A percentile compares a stretch with the other conserved stretches of the same genome.
Evolutionary conservation across 2,329 filamentous ascomycete genomes (phyloP).

Genomic region (Nannizzia gypsea): DNA sequence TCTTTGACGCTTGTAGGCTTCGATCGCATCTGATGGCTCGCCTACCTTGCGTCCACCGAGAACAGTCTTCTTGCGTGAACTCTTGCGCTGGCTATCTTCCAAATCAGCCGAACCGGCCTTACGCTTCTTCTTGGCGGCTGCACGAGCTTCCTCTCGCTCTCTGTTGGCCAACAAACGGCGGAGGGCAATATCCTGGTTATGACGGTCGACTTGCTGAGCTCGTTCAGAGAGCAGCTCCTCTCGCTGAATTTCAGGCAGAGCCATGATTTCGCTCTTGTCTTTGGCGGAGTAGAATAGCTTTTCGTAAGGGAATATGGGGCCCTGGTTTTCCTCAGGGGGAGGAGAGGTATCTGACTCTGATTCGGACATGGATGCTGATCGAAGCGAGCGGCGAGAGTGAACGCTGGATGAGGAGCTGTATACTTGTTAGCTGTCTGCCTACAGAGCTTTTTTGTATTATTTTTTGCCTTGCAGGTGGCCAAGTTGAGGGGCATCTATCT

Average conservation of each 20-base stretch:
- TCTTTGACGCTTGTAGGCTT: conserved; percentile 52
- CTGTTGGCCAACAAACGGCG: conserved; percentile 62
- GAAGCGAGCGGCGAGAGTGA: conserved; percentile 53
- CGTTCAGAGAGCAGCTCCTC: conserved; percentile 85
- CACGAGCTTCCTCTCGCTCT: conserved; percentile 48
- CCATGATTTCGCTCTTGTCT: conserved; percentile 69
- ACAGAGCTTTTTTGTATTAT: too few species aligned
- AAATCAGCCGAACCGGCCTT: conserved; percentile 69
- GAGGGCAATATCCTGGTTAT: conserved; percentile 69
- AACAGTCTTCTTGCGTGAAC: conserved; percentile 58
- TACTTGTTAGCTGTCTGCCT: background rate
- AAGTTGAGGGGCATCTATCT: background rate
- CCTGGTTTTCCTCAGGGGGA: conserved; percentile 31
- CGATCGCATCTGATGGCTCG: conserved; percentile 61
- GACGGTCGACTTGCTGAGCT: conserved; percentile 66
- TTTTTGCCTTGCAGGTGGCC: background rate
- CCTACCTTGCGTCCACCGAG: conserved; percentile 54
- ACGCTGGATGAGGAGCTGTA: conserved; percentile 48
- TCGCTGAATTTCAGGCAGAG: conserved; percentile 77
- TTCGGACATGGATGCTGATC: conserved; percentile 82
- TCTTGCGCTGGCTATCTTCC: conserved; percentile 65
- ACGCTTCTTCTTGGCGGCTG: conserved; percentile 42
- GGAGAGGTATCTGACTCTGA: conserved; percentile 59
- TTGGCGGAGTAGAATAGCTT: conserved; percentile 65
- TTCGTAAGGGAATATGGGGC: conserved; percentile 65